Base-by-base conservation (phyloP, 768 basidiomycete species). In the Harrya chromipes region DNA sequence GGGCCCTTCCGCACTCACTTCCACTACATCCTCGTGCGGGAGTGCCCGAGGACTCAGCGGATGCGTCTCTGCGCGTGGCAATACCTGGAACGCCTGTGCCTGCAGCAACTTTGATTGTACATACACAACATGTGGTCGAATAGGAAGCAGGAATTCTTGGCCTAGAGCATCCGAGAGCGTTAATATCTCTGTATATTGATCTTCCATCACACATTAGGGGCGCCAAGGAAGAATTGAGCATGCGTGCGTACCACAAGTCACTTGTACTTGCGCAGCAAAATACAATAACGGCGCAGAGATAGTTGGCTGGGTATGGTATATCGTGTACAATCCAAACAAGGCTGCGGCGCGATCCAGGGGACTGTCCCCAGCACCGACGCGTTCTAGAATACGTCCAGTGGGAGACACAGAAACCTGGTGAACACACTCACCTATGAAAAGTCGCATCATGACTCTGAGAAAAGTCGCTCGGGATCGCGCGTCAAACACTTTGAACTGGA, bases 401-500 rank as follows among this genome's bases (percentile, higher is more conserved):
- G 26, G 21, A 29, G 26, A 26, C 12, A 6, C 31, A 27, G 8
- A 19, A 14, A 19, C n/a, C 29, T 4, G 19, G 17, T 1, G 9
- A 17, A 38, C 27, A 11, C 23, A 42, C 79, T 38, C 57, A 88
- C 90, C 87, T 35, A 82, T 68, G 62, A 92, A 87, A 17, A 89
- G 67, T 40, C 89, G 72, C 46, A 77, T 68, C 2, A 81, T 78
- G 10, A 81, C 74, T 29, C 72, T 72, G 24, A 91, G 66, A 65
- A 89, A 87, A 0, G 71, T 63, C 40, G 84, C 79, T 33, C 90
- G 78, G 19, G 84, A 72, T 42, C 85, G 76, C 37, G 74, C 68
- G 58, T 92, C 88, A 50, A 86, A 80, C 4, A 84, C 81, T 62
- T 79, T 83, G 70, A 92, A 78, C 60, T 90, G 87, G 38, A 89